Base-by-base conservation (phyloP, 331 rosid species). In the Stylosanthes scabra region DNA sequence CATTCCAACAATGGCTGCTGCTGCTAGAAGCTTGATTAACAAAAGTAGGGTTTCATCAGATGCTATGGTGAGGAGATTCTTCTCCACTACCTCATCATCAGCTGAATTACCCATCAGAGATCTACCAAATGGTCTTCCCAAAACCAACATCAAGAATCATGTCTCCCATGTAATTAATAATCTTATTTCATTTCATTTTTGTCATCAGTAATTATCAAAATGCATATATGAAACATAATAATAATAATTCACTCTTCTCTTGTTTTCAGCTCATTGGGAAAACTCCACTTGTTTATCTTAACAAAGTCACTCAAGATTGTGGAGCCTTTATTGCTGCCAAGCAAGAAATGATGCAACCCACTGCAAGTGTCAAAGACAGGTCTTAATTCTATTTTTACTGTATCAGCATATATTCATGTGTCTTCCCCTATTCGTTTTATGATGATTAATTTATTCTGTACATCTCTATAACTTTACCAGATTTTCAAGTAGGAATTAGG, bases 321-420 rank as follows among this genome's bases (percentile, higher is more conserved):
- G 99, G 95, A 81, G 97, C 91, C 54, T 94, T 85, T 75, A 80
- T 94, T 74, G 99, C 99, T 83, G 97, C 54, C 20, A 94, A 94
- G 93, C 99, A 91, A 86, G 99, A 91, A 82, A 94, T 94, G 97
- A 85, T 94, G 89, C 99, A 94, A 61, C 99, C 99, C 39, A 94
- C 97, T 60, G 41, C 97, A 45, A 94, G 99, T 86, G 76, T 94
- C 85, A 94, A 94, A 84, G 99, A 94, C 89, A 91, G 97, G 99
- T 88, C 46, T 29, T 42, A 8, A 42, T 42, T 42, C 46, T 42
- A 42, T 42, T 42, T 42, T 9, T 3, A 34, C 7, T 34, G 1
- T 34, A 6, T 6, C 4, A 34, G 7, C 6, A 34, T 4, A 41
- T 41, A 41, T 39, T 39, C 42, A 39, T 39, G 8, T 4, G 8